These are phyloP conservation scores for Lipomyces yamanashiensis DNA, from an alignment of 805 yeast species.

Conservation along the genomic window DNA sequence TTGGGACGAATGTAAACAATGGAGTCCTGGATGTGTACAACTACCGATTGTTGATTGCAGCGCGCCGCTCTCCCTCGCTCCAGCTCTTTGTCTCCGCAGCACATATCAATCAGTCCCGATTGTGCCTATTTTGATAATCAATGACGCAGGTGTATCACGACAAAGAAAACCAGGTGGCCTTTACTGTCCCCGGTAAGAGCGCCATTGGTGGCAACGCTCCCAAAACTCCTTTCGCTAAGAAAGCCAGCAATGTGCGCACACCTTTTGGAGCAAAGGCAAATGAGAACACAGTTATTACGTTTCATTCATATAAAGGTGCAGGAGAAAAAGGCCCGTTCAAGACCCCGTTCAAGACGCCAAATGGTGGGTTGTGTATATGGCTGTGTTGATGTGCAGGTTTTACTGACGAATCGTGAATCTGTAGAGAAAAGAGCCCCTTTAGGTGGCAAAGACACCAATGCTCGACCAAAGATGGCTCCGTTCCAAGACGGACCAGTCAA, in stretches of 20 bases:
- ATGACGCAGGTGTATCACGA: conserved; percentile 33
- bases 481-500: neutral
- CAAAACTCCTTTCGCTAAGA: conserved; percentile 30
- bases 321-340: conserved; percentile 5
- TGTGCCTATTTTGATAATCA: neutral
- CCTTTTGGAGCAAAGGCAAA: conserved; percentile 28
- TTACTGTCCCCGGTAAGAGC: conserved; percentile 9
- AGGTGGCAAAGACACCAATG: conserved; percentile 39
- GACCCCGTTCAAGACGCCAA: conserved; percentile 31
- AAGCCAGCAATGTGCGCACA: conserved; percentile 15
- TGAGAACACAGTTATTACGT: conserved; percentile 18
- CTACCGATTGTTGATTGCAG: too few species aligned
- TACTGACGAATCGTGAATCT: neutral
- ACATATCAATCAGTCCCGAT: too few species aligned
- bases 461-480: conserved; percentile 7
- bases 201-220: conserved; percentile 15
- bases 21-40: too few species aligned
- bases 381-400: neutral
- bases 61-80: too few species aligned
- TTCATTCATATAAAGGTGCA: neutral
- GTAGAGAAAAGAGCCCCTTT: conserved; percentile 34
- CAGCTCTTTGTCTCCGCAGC: too few species aligned
- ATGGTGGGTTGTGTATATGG: conserved; percentile 11
- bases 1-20: conserved; percentile 3
- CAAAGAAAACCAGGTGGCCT: conserved; percentile 26